These are phyloP conservation scores for Lagenidium giganteum DNA, from an alignment of 352 stramenopile genomes.

Conservation along the genomic window DNA sequence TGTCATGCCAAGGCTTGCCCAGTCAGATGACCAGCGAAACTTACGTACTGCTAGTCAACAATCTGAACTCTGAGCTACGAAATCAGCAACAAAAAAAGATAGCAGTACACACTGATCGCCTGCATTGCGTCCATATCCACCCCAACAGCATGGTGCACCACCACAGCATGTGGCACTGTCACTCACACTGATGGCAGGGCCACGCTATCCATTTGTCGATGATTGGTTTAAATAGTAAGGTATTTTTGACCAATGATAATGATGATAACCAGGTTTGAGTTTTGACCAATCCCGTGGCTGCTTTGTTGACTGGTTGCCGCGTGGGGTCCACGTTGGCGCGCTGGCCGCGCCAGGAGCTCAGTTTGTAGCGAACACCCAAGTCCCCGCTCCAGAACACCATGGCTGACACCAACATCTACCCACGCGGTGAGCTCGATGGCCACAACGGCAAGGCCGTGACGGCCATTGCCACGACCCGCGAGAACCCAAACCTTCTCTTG, in stretches of 20 bases:
- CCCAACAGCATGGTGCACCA: not conserved
- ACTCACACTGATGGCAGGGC: not conserved
- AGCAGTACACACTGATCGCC: not conserved
- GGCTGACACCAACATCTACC: constrained; percentile 83
- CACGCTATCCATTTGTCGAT: not conserved
- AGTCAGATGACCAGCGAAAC: too few relatives aligned
- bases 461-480: constrained; percentile 96
- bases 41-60: too few relatives aligned
- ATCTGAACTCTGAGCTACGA: too few relatives aligned
- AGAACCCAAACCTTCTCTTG: constrained; percentile 99
- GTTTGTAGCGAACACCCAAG: not conserved
- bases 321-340: too few relatives aligned
- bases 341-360: not conserved
- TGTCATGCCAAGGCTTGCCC: too few relatives aligned
- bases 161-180: constrained; percentile 1
- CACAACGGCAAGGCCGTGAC: constrained; percentile 91
- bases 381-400: constrained; percentile 25
- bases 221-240: too few relatives aligned
- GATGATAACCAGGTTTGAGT: too few relatives aligned
- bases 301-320: too few relatives aligned
- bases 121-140: not conserved
- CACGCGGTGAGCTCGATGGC: constrained; percentile 81
- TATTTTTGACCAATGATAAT: too few relatives aligned
- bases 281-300: too few relatives aligned
- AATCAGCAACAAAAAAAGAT: too few relatives aligned